phyloP scores from a whole-genome alignment of 1,284 basidiomycete species.

The Afroboletus lepidellus region DNA sequence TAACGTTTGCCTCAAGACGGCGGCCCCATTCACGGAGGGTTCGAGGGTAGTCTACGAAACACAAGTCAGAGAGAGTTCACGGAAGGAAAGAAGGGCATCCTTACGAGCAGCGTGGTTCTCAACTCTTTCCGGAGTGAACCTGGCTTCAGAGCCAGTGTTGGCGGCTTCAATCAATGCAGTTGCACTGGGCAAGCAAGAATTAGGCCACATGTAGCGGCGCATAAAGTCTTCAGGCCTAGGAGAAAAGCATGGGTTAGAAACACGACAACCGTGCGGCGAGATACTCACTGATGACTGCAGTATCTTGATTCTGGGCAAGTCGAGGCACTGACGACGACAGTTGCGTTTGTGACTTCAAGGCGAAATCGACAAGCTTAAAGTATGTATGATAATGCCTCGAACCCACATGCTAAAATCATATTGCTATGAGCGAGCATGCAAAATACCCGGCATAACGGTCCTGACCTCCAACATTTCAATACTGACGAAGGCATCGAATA shows the following conservation, averaged over 20 bases:
- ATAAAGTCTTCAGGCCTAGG: slow-evolving; percentile 82
- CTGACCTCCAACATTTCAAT: slow-evolving; percentile 89
- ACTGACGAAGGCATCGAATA: slow-evolving; percentile 86
- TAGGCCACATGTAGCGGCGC: slow-evolving; percentile 91
- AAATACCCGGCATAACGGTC: neutral
- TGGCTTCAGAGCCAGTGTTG: slow-evolving; percentile 61
- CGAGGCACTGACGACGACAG: slow-evolving; percentile 75
- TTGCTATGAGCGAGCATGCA: slow-evolving; percentile 7
- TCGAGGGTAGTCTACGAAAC: slow-evolving; percentile 77
- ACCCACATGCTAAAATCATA: slow-evolving; percentile 57
- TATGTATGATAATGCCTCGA: slow-evolving; percentile 71
- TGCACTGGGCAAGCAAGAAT: slow-evolving; percentile 83
- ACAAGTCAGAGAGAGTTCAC: slow-evolving; percentile 6
- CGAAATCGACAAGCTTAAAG: slow-evolving; percentile 80
- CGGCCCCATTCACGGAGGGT: slow-evolving; percentile 88
- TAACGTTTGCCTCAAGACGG: slow-evolving; percentile 64
- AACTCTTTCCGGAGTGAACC: slow-evolving; percentile 82
- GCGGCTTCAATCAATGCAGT: slow-evolving; percentile 70
- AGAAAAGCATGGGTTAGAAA: slow-evolving; percentile 3
- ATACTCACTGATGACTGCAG: slow-evolving; percentile 61
- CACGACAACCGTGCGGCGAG: slow-evolving; percentile 1
- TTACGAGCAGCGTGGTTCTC: slow-evolving; percentile 83
- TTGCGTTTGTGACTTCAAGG: slow-evolving; percentile 71
- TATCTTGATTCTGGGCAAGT: slow-evolving; percentile 83
- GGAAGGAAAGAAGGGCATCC: slow-evolving; percentile 22